Percentiles rank a stretch among this genome's conserved stretches.
Conservation (phyloP, 768 basidiomycete species). For the Russula griseocarnosa region DNA sequence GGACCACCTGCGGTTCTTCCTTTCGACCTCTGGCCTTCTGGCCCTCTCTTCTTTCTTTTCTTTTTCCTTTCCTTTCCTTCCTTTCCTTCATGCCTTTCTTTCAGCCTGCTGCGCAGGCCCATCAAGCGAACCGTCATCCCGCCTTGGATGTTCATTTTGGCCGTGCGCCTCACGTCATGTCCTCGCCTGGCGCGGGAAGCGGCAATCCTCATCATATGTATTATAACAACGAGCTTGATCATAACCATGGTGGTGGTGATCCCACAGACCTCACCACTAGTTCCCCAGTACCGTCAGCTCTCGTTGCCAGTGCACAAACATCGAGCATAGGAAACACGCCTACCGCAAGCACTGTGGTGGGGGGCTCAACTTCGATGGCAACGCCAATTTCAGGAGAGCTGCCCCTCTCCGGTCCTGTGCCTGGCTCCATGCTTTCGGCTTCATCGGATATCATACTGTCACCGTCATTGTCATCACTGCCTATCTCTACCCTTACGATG, state of each 20-base stretch:
- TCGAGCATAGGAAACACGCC: neutral
- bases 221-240: neutral
- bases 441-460: neutral
- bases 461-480: neutral
- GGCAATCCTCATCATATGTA: neutral
- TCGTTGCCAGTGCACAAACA: neutral
- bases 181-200: conserved; percentile 15
- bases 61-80: neutral
- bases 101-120: conserved; percentile 25
- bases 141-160: neutral
- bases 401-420: neutral
- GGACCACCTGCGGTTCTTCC: neutral
- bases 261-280: neutral
- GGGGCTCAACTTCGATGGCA: conserved; percentile 3
- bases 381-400: neutral
- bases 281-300: neutral
- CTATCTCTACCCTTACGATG: neutral
- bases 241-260: neutral
- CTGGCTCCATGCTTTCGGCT: neutral
- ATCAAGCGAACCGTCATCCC: conserved; percentile 1
- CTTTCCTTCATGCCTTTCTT: conserved; percentile 9
- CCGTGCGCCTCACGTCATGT: neutral
- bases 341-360: neutral
- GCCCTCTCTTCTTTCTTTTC: conserved; percentile 2
- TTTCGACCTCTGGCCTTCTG: conserved; percentile 18